phyloP scores from a whole-genome alignment of 2,329 filamentous ascomycete species.

The Exophiala alcalophila region DNA sequence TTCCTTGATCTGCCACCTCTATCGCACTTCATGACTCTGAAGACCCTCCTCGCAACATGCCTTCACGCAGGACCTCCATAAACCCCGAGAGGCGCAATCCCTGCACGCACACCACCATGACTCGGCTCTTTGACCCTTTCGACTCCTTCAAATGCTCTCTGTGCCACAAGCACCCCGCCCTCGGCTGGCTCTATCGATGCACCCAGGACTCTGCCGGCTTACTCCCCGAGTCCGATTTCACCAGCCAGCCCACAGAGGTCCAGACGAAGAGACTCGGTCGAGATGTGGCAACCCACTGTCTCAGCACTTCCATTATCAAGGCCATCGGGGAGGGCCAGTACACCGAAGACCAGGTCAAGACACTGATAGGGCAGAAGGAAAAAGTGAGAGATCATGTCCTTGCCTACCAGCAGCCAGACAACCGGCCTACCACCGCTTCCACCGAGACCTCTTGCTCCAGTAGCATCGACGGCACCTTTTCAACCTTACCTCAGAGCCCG shows the following conservation, averaged over 20 bases:
- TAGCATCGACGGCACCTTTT: constrained; percentile 15
- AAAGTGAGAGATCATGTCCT: constrained; percentile 34
- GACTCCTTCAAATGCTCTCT: constrained; percentile 54
- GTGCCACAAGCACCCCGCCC: constrained; percentile 55
- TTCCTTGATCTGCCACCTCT: neutral
- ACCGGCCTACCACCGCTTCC: constrained; percentile 21
- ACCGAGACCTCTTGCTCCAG: constrained; percentile 14
- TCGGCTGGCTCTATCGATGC: constrained; percentile 74
- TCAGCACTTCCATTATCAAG: constrained; percentile 42
- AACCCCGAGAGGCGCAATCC: constrained; percentile 27
- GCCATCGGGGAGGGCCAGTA: constrained; percentile 45
- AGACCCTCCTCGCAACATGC: constrained; percentile 20
- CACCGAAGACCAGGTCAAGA: constrained; percentile 41
- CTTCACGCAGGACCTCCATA: constrained; percentile 14
- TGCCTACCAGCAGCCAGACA: constrained; percentile 13
- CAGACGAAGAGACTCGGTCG: constrained; percentile 3
- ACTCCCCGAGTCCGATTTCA: constrained; percentile 37
- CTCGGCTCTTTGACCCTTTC: constrained; percentile 54
- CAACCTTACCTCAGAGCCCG: constrained; percentile 29
- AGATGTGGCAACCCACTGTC: constrained; percentile 21
- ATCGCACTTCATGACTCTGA: neutral
- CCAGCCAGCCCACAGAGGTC: neutral
- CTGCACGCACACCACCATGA: constrained; percentile 69
- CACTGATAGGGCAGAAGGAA: constrained; percentile 43
- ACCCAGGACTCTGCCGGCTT: constrained; percentile 58